Evolutionary conservation across 1,284 basidiomycete genomes (phyloP).

Genomic region (Ganoderma lucidum): DNA sequence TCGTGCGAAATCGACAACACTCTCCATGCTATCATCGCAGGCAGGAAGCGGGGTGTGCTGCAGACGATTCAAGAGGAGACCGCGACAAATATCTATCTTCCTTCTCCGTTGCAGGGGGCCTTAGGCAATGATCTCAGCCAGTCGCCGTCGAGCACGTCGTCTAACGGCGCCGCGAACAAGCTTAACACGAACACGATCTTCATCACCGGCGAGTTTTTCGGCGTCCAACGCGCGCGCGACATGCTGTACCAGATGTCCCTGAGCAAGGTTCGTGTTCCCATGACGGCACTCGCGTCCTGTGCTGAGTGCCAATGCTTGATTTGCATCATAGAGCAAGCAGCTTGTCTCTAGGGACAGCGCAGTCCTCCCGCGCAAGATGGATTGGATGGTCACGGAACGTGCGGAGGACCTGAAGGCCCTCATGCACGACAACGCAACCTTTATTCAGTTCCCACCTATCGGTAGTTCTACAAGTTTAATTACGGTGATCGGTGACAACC

Average conservation of each 20-base stretch:
- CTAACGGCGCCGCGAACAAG: slow-evolving; percentile 35
- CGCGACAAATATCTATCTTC: slow-evolving; percentile 95
- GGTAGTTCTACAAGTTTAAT: slow-evolving; percentile 93
- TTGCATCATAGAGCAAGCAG: slow-evolving; percentile 76
- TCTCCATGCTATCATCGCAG: slow-evolving; percentile 91
- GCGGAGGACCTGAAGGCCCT: slow-evolving; percentile 90
- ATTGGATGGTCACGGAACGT: slow-evolving; percentile 97
- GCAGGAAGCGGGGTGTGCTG: slow-evolving; percentile 87
- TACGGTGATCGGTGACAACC: slow-evolving; percentile 93
- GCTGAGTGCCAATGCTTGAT: slow-evolving; percentile 6
- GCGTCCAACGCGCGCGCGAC: slow-evolving; percentile 93
- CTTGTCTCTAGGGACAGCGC: slow-evolving; percentile 94
- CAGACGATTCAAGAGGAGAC: slow-evolving; percentile 98
- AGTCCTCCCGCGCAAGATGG: slow-evolving; percentile 94
- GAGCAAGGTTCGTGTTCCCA: slow-evolving; percentile 72
- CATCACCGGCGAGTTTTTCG: slow-evolving; percentile 98
- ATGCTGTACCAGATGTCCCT: slow-evolving; percentile 92
- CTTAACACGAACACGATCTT: slow-evolving; percentile 78
- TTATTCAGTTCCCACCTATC: slow-evolving; percentile 92
- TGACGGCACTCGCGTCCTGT: too few species aligned
- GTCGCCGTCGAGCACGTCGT: slow-evolving; percentile 33
- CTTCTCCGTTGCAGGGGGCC: slow-evolving; percentile 89
- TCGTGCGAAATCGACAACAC: slow-evolving; percentile 95
- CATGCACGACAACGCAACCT: slow-evolving; percentile 97
- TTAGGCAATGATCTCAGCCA: slow-evolving; percentile 65